phyloP scores from a whole-genome alignment of 106 monocot species.

The Hemerocallis citrina region DNA sequence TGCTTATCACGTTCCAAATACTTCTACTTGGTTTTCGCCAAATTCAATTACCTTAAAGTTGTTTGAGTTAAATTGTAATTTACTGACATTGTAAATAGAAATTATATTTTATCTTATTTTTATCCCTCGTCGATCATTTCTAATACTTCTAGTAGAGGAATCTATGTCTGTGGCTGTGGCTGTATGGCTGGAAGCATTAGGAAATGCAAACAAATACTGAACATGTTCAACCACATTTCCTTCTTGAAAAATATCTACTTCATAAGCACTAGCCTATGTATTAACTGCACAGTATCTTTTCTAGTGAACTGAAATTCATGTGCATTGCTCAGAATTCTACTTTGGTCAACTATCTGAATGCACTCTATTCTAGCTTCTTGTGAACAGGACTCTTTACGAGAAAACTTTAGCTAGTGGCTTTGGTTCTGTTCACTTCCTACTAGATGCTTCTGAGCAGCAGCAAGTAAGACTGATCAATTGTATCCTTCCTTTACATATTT shows the following conservation, averaged over 20 bases:
- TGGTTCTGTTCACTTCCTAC: slow-evolving; percentile 93
- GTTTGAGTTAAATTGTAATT: neutral
- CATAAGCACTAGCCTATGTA: too few relatives aligned
- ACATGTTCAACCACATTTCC: too few relatives aligned
- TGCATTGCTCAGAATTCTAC: too few relatives aligned
- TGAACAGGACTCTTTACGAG: slow-evolving; percentile 93
- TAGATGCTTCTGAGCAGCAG: slow-evolving; percentile 97
- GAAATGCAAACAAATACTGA: too few relatives aligned
- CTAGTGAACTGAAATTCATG: too few relatives aligned
- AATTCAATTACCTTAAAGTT: neutral
- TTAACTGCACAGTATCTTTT: too few relatives aligned
- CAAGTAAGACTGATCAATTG: slow-evolving; percentile 37
- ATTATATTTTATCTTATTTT: neutral
- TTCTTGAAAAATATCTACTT: too few relatives aligned
- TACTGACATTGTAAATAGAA: neutral
- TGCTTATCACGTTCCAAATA: too few relatives aligned
- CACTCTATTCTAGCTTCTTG: slow-evolving; percentile 58
- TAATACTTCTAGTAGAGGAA: too few relatives aligned
- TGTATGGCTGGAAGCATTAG: too few relatives aligned
- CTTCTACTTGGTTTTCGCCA: neutral
- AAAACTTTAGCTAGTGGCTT: slow-evolving; percentile 99
- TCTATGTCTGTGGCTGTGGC: too few relatives aligned
- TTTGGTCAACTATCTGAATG: slow-evolving; percentile 8
- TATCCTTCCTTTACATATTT: neutral
- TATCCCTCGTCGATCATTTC: neutral